phyloP scores from a whole-genome alignment of 2,329 filamentous ascomycete species.

The Pyrenophora seminiperda region DNA sequence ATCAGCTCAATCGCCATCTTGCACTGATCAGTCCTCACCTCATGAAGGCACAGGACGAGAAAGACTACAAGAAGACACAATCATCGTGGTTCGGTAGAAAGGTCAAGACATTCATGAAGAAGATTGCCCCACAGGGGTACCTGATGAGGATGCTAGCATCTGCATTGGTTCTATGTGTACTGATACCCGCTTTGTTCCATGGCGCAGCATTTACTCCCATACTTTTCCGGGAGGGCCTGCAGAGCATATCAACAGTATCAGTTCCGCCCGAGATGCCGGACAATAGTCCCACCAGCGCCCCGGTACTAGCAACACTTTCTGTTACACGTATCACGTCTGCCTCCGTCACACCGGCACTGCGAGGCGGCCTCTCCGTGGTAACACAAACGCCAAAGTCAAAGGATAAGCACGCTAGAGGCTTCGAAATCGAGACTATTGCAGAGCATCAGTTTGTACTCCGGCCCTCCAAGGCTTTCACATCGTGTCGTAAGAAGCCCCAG shows the following conservation, averaged over 20 bases:
- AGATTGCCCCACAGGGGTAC: neutral
- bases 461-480: constrained; percentile 52
- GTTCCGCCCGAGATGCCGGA: constrained; percentile 1
- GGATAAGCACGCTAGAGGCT: constrained; percentile 47
- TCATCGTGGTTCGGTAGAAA: constrained; percentile 9
- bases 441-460: constrained; percentile 60
- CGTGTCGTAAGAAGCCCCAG: constrained; percentile 51
- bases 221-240: constrained; percentile 14
- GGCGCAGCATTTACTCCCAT: constrained; percentile 20
- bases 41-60: constrained; percentile 8
- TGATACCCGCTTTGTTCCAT: constrained; percentile 25
- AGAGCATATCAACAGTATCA: constrained; percentile 6
- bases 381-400: constrained; percentile 19
- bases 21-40: constrained; percentile 39
- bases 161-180: constrained; percentile 22
- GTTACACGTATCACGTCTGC: constrained; percentile 5
- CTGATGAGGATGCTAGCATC: constrained; percentile 13
- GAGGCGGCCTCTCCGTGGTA: constrained; percentile 28
- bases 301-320: constrained; percentile 6
- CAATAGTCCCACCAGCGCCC: constrained; percentile 11
- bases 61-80: constrained; percentile 2
- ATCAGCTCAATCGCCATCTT: constrained; percentile 47
- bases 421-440: constrained; percentile 60
- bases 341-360: constrained; percentile 12
- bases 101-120: constrained; percentile 15